Conservation (phyloP, 1,284 basidiomycete genomes). For the Trametes hirsuta region DNA sequence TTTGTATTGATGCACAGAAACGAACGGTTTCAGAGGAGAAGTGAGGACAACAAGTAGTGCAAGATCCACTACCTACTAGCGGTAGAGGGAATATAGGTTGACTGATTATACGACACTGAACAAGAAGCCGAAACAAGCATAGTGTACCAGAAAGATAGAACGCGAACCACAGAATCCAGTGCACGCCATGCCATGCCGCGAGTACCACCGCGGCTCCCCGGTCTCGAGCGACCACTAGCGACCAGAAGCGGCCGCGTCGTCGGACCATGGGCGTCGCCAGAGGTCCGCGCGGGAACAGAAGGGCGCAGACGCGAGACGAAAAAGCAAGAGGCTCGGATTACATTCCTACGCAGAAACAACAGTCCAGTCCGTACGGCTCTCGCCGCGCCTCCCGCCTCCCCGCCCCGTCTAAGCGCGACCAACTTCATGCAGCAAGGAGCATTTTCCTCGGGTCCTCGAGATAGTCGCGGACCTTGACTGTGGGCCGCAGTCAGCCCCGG, state of each 20-base stretch:
- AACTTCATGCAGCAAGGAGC: conserved; percentile 43
- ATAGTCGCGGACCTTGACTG: conserved; percentile 74
- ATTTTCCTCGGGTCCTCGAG: conserved; percentile 71
- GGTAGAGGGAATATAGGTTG: too few species aligned
- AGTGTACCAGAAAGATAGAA: not conserved
- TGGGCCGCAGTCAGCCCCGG: not conserved
- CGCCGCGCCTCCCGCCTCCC: conserved; percentile 15
- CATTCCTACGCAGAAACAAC: conserved; percentile 6
- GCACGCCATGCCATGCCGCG: not conserved
- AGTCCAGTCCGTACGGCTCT: conserved; percentile 10
- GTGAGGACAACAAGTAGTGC: too few species aligned
- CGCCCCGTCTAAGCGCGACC: not conserved
- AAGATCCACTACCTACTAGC: too few species aligned
- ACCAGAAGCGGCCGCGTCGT: not conserved
- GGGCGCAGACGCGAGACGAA: too few species aligned
- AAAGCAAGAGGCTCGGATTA: not conserved
- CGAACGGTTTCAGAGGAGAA: too few species aligned
- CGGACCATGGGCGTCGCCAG: not conserved
- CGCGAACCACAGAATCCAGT: not conserved
- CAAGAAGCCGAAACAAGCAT: not conserved
- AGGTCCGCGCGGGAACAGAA: not conserved
- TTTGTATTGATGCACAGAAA: too few species aligned
- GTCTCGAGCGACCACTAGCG: not conserved
- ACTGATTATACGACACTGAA: not conserved
- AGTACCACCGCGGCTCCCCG: not conserved